Conservation (phyloP, 2,329 filamentous ascomycete species). For the Cladosporium colombiae region DNA sequence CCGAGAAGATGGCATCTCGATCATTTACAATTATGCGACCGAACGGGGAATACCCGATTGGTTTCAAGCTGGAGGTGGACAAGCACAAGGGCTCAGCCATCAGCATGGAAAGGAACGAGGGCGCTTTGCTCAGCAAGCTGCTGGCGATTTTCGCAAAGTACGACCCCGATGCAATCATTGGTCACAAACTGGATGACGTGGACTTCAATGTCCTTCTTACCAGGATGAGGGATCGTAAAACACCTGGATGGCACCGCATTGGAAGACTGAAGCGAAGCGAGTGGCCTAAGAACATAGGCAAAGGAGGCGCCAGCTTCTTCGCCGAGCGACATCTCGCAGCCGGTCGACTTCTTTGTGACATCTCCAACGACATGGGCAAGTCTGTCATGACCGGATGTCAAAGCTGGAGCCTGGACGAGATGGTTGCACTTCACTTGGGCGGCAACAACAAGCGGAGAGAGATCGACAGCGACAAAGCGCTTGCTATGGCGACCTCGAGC, state of each 20-base stretch:
- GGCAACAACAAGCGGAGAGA: constrained; percentile 74
- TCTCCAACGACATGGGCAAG: constrained; percentile 95
- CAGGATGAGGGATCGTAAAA: constrained; percentile 85
- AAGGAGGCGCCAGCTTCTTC: constrained; percentile 86
- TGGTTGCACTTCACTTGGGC: constrained; percentile 87
- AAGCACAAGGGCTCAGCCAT: constrained; percentile 71
- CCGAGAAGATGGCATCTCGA: constrained; percentile 83
- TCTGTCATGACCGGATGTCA: constrained; percentile 96
- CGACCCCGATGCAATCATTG: constrained; percentile 91
- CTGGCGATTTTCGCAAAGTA: constrained; percentile 82
- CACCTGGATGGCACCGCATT: constrained; percentile 90
- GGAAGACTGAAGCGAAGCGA: constrained; percentile 78
- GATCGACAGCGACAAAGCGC: constrained; percentile 80
- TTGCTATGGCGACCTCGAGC: constrained; percentile 77
- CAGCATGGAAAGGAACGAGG: constrained; percentile 79
- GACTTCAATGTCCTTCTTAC: constrained; percentile 90
- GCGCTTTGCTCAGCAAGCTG: constrained; percentile 83
- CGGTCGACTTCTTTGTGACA: constrained; percentile 86
- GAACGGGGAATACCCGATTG: constrained; percentile 74
- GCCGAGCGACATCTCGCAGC: constrained; percentile 87
- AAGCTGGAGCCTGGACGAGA: constrained; percentile 96
- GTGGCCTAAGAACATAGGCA: constrained; percentile 87
- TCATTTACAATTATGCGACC: constrained; percentile 92
- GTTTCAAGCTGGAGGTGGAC: constrained; percentile 77
- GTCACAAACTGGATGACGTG: constrained; percentile 94